Conservation (phyloP, 2,329 filamentous ascomycete species). For the Tolypocladium tropicale region DNA sequence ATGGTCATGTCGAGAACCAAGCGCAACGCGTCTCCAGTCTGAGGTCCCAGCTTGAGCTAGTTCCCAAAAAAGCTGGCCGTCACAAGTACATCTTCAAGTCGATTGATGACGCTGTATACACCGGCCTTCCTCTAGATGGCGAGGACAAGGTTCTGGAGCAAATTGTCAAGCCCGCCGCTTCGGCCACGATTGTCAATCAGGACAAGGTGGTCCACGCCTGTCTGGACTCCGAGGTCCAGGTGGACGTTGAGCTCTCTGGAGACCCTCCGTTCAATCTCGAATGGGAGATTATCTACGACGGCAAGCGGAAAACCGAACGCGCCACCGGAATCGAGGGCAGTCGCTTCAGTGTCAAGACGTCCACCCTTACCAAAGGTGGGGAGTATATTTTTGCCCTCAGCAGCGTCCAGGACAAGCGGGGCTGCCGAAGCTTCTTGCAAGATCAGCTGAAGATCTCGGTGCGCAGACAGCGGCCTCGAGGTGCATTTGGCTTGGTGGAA, state of each 20-base stretch:
- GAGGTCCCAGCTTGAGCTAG: slow-evolving; percentile 74
- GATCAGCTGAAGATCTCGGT: slow-evolving; percentile 80
- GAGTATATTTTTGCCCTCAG: slow-evolving; percentile 83
- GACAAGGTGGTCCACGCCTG: slow-evolving; percentile 56
- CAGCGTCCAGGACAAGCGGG: slow-evolving; percentile 75
- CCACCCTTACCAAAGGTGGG: slow-evolving; percentile 66
- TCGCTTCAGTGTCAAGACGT: slow-evolving; percentile 63
- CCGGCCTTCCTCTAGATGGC: slow-evolving; percentile 49
- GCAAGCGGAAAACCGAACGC: slow-evolving; percentile 64
- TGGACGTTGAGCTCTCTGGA: slow-evolving; percentile 66
- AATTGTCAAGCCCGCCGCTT: slow-evolving; percentile 85
- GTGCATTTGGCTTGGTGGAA: slow-evolving; percentile 75
- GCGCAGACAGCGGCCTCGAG: slow-evolving; percentile 78
- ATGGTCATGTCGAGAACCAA: slow-evolving; percentile 44
- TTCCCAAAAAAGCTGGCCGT: slow-evolving; percentile 68
- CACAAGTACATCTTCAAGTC: slow-evolving; percentile 80
- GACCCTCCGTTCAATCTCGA: slow-evolving; percentile 83
- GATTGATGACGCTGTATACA: slow-evolving; percentile 77
- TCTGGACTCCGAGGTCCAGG: slow-evolving; percentile 68
- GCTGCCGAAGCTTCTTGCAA: slow-evolving; percentile 77
- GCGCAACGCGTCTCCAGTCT: slow-evolving; percentile 55
- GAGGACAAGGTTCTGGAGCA: slow-evolving; percentile 63
- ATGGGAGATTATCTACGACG: slow-evolving; percentile 86
- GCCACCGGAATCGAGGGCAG: slow-evolving; percentile 52
- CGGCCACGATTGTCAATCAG: slow-evolving; percentile 56